Base-by-base conservation (phyloP, 306 rosid genomes). In the Fagus crenata region DNA sequence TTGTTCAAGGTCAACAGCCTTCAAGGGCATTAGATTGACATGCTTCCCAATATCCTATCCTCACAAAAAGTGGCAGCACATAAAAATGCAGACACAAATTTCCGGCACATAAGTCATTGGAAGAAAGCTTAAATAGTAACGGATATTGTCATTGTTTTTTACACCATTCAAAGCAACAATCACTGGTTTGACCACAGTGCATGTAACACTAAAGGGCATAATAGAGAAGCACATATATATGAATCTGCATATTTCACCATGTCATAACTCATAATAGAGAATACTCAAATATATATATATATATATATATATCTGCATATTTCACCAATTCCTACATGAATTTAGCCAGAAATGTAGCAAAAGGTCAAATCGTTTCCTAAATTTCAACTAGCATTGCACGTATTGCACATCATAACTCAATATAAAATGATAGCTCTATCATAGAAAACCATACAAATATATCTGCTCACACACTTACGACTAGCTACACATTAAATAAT, bases 11-110 rank as follows among this genome's bases (percentile, higher is more conserved):
- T 67, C 28, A 46, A 39, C 71, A 4, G 73, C 63, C 36, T 35
- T 31, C 46, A 56, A 79, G 40, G 70, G 43, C 77, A 72, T 46
- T 49, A 54, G 70, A 55, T 51, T 22, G 58, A 69, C 78, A 80
- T 43, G 74, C 64, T 22, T 67, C 79, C 73, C 46, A 36, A 46
- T 56, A 4, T 31, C 37, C 51, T 9, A 53, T 65, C 60, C 35
- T 33, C 43, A 28, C 56, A 70, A 75, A 78, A 67, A 4, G 28
- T n/a, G 71, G 46, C 6, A 67, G 71, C 71, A 37, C 31, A 67
- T 46, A 46, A 3, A 43, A 11, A 39, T 67, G 51, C 71, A 67
- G 46, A 64, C 33, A 67, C 46, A 67, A 17, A 32, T 17, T 33
- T 61, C 42, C 2, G 41, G 35, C 68, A 22, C 68, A 46, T 46